Conservation (phyloP, 371 early-diverging fungal species). For the Nematocida sp. region DNA sequence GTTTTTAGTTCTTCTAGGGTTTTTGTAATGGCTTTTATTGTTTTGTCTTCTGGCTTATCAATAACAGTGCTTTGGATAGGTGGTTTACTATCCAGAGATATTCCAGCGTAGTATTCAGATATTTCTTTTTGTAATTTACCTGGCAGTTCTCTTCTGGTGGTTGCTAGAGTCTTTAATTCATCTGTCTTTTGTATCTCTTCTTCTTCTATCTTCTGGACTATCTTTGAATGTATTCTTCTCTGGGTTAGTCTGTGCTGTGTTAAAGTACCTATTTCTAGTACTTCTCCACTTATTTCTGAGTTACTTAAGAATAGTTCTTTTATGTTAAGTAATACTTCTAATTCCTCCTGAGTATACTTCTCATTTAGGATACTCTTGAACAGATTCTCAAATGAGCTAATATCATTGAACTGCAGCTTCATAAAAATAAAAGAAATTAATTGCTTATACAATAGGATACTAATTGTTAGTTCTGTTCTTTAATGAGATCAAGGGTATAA, state of each 20-base stretch:
- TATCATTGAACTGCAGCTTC: slow-evolving; percentile 40
- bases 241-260: slow-evolving; percentile 6
- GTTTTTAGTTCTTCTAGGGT: slow-evolving; percentile 14
- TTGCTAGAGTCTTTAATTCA: slow-evolving; percentile 1
- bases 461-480: too few species aligned
- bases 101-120: not conserved
- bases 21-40: not conserved
- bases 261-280: not conserved
- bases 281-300: slow-evolving; percentile 36
- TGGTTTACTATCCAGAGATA: not conserved
- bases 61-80: too few species aligned
- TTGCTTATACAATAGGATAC: too few species aligned
- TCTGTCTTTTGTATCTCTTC: slow-evolving; percentile 3
- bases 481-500: not conserved
- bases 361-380: slow-evolving; percentile 17
- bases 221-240: slow-evolving; percentile 13
- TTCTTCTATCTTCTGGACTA: slow-evolving; percentile 18
- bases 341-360: not conserved
- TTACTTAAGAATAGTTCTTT: slow-evolving; percentile 47
- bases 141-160: slow-evolving; percentile 26
- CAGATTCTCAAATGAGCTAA: slow-evolving; percentile 17
- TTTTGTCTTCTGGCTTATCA: not conserved
- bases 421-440: not conserved
- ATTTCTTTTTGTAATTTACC: slow-evolving; percentile 2
- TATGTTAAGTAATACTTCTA: slow-evolving; percentile 26